phyloP scores from a whole-genome alignment of 202 grass and related monocot species.

The Panicum virgatum region DNA sequence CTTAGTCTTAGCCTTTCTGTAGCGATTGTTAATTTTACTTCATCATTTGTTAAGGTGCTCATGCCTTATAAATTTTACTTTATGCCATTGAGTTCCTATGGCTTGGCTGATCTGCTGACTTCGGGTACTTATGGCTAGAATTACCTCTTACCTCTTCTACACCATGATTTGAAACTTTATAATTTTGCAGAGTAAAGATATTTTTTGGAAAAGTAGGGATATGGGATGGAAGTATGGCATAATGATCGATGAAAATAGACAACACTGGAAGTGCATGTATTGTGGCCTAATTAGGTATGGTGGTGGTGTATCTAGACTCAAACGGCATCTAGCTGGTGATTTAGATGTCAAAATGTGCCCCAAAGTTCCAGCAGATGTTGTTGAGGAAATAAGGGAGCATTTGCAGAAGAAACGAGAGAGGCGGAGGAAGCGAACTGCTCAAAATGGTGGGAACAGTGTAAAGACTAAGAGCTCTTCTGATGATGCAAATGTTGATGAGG shows the following conservation, averaged over 20 bases:
- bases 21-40: slow-evolving; percentile 21
- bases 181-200: slow-evolving; percentile 46
- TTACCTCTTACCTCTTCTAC: slow-evolving; percentile 11
- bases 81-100: slow-evolving; percentile 29
- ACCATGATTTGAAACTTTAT: slow-evolving; percentile 29
- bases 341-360: slow-evolving; percentile 80
- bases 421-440: slow-evolving; percentile 43
- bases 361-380: slow-evolving; percentile 59
- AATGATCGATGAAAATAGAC: slow-evolving; percentile 84
- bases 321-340: slow-evolving; percentile 86
- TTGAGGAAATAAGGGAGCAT: slow-evolving; percentile 64
- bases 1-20: not conserved
- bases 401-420: slow-evolving; percentile 56
- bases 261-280: slow-evolving; percentile 85
- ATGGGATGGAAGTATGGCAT: slow-evolving; percentile 82
- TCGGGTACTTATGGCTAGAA: slow-evolving; percentile 21
- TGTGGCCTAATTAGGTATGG: slow-evolving; percentile 77
- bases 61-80: slow-evolving; percentile 30
- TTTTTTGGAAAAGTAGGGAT: slow-evolving; percentile 67
- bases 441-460: slow-evolving; percentile 34
- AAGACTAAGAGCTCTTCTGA: slow-evolving; percentile 30
- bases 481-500: slow-evolving; percentile 35
- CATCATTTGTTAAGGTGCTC: not conserved
- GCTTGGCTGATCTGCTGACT: slow-evolving; percentile 34
- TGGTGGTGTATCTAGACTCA: slow-evolving; percentile 89